Evolutionary conservation across 345 rosid genomes (phyloP).

Genomic region (Euphorbia pulcherrima): DNA sequence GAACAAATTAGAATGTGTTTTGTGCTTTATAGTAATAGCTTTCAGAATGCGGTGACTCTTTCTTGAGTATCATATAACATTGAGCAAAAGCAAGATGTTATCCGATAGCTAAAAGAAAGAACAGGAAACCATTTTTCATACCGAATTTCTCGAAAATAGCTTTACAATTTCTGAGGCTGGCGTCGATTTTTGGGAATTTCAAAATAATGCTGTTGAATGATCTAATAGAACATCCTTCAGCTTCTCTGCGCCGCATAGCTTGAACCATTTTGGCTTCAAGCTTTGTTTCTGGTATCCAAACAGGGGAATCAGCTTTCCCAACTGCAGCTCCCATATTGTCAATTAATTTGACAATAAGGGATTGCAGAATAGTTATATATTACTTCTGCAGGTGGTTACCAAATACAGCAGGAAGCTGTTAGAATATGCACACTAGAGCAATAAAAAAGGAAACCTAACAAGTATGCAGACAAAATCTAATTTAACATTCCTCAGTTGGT

Average conservation of each 20-base stretch:
- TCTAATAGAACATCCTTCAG: slow-evolving; percentile 57
- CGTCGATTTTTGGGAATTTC: slow-evolving; percentile 88
- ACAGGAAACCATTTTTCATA: slow-evolving; percentile 21
- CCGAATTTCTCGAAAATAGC: slow-evolving; percentile 80
- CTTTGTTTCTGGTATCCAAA: slow-evolving; percentile 65
- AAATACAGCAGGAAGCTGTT: slow-evolving; percentile 4
- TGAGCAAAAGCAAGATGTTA: neutral
- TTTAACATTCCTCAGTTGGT: neutral
- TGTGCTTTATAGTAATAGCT: neutral
- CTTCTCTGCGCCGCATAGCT: slow-evolving; percentile 66
- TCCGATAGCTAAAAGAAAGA: neutral
- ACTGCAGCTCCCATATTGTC: slow-evolving; percentile 62
- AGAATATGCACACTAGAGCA: slow-evolving; percentile 1
- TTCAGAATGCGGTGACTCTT: neutral
- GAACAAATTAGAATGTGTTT: neutral
- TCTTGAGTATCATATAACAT: neutral
- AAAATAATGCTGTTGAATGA: slow-evolving; percentile 81
- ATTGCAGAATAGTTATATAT: neutral
- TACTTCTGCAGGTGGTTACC: slow-evolving; percentile 10
- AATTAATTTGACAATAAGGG: slow-evolving; percentile 10
- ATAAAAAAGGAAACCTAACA: neutral
- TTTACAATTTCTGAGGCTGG: slow-evolving; percentile 75
- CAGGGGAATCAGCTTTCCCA: slow-evolving; percentile 42
- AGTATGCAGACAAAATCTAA: neutral
- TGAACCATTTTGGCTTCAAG: slow-evolving; percentile 79